phyloP scores from a whole-genome alignment of 2,329 filamentous ascomycete genomes.

The Blumeria graminis region DNA sequence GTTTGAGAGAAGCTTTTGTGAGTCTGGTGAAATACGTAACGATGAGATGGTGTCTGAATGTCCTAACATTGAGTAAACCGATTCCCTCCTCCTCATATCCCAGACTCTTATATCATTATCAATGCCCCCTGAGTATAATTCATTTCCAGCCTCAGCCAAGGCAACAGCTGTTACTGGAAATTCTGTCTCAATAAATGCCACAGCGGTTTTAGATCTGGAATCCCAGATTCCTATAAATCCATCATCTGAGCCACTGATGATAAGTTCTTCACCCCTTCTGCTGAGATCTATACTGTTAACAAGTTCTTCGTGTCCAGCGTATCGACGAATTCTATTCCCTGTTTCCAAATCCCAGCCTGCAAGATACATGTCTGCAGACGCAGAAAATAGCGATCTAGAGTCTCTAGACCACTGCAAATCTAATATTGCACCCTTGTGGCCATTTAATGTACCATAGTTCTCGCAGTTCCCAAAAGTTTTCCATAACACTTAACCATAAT shows the following conservation, averaged over 20 bases:
- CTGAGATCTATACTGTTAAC: constrained; percentile 80
- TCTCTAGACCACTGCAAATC: constrained; percentile 95
- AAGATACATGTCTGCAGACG: constrained; percentile 78
- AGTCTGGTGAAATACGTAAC: constrained; percentile 75
- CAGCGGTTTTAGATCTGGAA: constrained; percentile 66
- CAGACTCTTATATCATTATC: constrained; percentile 96
- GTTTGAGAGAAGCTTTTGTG: constrained; percentile 72
- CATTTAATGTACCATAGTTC: constrained; percentile 73
- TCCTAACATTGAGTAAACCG: constrained; percentile 69
- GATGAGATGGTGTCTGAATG: constrained; percentile 86
- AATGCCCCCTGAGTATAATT: constrained; percentile 83
- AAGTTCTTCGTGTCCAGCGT: constrained; percentile 85
- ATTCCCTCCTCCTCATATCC: constrained; percentile 79
- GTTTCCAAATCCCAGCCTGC: constrained; percentile 90
- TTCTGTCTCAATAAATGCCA: constrained; percentile 71
- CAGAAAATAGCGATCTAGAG: constrained; percentile 71
- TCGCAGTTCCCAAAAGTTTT: constrained; percentile 78
- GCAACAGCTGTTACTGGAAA: constrained; percentile 83
- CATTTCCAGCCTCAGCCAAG: constrained; percentile 81
- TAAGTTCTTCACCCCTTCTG: constrained; percentile 67
- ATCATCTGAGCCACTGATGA: constrained; percentile 84
- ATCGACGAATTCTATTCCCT: constrained; percentile 73
- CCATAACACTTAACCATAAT: constrained; percentile 49
- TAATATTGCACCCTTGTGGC: constrained; percentile 74
- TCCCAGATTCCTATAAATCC: constrained; percentile 92